Evolutionary conservation across 345 rosid species (phyloP), one percentile per base, ranked within the genome.

Genomic region (Brassica cretica): DNA sequence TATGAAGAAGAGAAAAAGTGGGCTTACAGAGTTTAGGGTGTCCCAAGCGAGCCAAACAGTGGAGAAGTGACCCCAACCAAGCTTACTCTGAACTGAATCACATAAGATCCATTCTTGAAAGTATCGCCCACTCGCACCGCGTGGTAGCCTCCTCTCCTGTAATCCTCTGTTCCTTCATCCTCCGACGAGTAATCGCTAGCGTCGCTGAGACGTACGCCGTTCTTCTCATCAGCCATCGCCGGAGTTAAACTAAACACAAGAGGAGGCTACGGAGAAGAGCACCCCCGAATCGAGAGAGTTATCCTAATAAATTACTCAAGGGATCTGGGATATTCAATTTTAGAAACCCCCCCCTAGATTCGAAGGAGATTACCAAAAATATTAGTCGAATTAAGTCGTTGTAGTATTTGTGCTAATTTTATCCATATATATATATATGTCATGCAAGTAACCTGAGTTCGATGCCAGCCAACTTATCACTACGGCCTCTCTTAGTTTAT

Each of bases 11-110:
- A 55, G 33, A 70, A 32, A 29, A 56, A 66, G 35, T 41, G 56
- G 2, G 53, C 83, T 3, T 87, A 94, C 99, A 77, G 86, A 87
- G 71, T 62, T 78, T 3, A 72, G 89, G n/a, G 85, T 84, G 75
- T 95, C 99, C 96, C 98, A 92, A 77, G 99, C 87, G 66, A 95
- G 99, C 99, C 99, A 91, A 29, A 95, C 97, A 37, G 98, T 95
- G 74, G 98, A 93, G 86, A 93, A 95, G 80, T 95, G 60, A 5
- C 96, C 98, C 98, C 99, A 95, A 2, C 97, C 99, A 69, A 95
- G 99, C 90, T 92, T 95, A 59, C 84, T 82, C 78, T 91, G 99
- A 76, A 92, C 78, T 91, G 99, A 76, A 92, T 88, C 10, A 92
- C 94, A 77, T 95, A 92, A 66, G 90, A 83, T 5, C 90, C 99